Evolutionary conservation across 306 rosid species (phyloP), one percentile per base, ranked within the genome.

Genomic region (Inga leiocalycina): DNA sequence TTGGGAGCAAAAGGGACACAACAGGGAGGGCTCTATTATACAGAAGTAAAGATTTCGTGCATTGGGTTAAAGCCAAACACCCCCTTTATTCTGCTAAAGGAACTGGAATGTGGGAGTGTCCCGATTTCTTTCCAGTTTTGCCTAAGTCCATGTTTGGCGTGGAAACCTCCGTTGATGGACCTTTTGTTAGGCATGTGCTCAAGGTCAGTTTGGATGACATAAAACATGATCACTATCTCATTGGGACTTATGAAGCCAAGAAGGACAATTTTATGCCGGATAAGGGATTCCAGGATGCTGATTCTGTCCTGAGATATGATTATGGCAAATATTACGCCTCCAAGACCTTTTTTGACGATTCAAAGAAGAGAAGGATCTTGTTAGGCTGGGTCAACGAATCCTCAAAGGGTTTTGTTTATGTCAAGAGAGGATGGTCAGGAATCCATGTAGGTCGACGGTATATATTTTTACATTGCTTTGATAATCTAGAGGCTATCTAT

Each of bases 81-180:
- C 95, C 98, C 0, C 85, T 95, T 16, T 84, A 93, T 78, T 92
- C 97, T 0, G 82, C 80, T 0, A 6, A 76, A 9, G 78, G 77
- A 0, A 86, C 89, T 6, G 98, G 98, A 73, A 93, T 95, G 98
- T 95, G 98, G 98, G 98, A 95, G 24, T 95, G 98, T 16, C 97
- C 95, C 0, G 98, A 93, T 83, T 95, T 95, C 49, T 95, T 24
- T 39, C 98, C 98, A 0, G 97, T 93, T 7, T 65, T 83, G 32
- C 78, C 30, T 0, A 15, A 32, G 0, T 11, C 3, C 62, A 5
- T 8, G 2, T 0, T 35, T 3, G 98, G 98, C 0, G 57, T 51
- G 16, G 6, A 51, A 3, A 12, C 57, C 16, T 51, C 17, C 0
- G 59, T 44, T 8, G 57, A 22, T 43, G 84, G 79, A 13, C 43